Evolutionary conservation across 2,329 filamentous ascomycete genomes (phyloP).

Genomic region (Cercospora zeina): DNA sequence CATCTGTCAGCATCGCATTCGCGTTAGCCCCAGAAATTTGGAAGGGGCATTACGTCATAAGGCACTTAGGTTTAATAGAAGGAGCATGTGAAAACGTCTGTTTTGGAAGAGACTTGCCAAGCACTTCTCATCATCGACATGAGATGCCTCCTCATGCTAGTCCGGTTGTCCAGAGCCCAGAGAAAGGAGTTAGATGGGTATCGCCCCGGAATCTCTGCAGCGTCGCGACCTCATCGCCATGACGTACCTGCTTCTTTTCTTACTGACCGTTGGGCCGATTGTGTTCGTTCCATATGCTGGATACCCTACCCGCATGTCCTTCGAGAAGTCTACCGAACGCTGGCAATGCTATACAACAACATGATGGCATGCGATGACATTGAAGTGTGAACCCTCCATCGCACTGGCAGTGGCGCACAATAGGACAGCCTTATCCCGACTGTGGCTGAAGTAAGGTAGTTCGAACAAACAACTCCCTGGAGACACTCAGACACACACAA

Average conservation of each 20-base stretch:
- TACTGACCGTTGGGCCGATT: not conserved
- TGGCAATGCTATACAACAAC: not conserved
- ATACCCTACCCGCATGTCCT: not conserved
- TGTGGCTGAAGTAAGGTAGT: not conserved
- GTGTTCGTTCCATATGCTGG: not conserved
- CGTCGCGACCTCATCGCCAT: not conserved
- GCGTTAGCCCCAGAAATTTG: not conserved
- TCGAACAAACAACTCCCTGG: not conserved
- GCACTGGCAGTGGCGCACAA: not conserved
- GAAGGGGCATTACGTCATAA: not conserved
- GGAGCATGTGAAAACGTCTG: not conserved
- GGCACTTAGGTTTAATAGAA: not conserved
- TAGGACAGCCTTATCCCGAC: not conserved
- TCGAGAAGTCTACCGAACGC: too few species aligned
- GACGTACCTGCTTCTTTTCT: not conserved
- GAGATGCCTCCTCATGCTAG: not conserved
- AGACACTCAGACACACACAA: not conserved
- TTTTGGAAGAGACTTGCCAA: not conserved
- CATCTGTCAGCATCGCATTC: not conserved
- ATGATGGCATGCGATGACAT: not conserved
- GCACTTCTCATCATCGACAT: not conserved
- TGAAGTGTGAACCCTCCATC: not conserved
- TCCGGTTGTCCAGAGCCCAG: not conserved
- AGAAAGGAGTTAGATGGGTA: not conserved
- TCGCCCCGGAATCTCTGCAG: not conserved